Evolutionary conservation across 2,329 filamentous ascomycete genomes (phyloP).

Genomic region (Paraphoma chrysanthemicola): DNA sequence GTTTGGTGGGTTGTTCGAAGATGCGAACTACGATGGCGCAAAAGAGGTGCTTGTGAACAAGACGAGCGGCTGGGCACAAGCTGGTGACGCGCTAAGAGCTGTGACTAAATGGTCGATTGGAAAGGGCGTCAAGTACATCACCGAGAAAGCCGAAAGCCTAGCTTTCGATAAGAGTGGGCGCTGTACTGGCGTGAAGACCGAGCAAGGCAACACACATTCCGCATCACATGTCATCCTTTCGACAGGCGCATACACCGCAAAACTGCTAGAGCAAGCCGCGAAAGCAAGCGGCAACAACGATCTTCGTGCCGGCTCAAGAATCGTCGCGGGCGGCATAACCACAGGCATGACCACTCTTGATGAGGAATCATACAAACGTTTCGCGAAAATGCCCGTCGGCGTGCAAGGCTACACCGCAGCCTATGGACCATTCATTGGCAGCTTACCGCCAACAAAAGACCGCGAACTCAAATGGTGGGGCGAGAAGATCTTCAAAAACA

Average conservation of each 20-base stretch:
- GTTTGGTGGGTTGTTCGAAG: slow-evolving; percentile 65
- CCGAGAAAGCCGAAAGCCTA: slow-evolving; percentile 59
- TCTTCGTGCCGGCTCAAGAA: slow-evolving; percentile 61
- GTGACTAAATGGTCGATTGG: slow-evolving; percentile 61
- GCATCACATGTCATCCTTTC: slow-evolving; percentile 44
- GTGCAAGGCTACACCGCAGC: slow-evolving; percentile 40
- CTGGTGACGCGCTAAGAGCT: slow-evolving; percentile 63
- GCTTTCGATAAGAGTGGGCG: slow-evolving; percentile 56
- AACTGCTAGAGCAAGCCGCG: slow-evolving; percentile 57
- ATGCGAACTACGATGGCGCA: slow-evolving; percentile 66
- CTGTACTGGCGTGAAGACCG: slow-evolving; percentile 46
- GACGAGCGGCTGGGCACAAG: slow-evolving; percentile 69
- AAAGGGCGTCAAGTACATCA: slow-evolving; percentile 66
- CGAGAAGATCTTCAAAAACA: slow-evolving; percentile 45
- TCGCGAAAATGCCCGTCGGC: slow-evolving; percentile 44
- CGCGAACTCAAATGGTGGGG: slow-evolving; percentile 46
- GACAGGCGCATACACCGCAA: slow-evolving; percentile 53
- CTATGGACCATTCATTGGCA: slow-evolving; percentile 41
- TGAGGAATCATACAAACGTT: slow-evolving; percentile 33
- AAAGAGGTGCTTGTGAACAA: slow-evolving; percentile 68
- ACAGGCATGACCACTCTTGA: slow-evolving; percentile 57
- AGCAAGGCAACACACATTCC: slow-evolving; percentile 37
- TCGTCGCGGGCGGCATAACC: slow-evolving; percentile 64
- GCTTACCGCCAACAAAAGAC: slow-evolving; percentile 41
- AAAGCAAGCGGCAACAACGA: slow-evolving; percentile 54